Evolutionary conservation across 257 asterid genomes (phyloP).

Genomic region (Plantago major): DNA sequence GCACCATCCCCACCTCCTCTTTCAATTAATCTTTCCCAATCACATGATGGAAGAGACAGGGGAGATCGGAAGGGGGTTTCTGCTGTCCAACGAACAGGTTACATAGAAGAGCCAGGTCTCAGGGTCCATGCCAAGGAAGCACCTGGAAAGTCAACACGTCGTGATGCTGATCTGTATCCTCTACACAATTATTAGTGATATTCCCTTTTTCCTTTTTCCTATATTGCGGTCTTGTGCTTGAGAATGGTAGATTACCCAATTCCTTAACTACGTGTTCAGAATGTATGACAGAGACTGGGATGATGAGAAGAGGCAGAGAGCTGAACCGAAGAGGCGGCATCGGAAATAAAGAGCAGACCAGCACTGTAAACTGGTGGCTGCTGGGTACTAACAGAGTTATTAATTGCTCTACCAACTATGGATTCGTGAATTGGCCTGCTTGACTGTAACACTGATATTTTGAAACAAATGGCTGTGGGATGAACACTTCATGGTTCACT

Average conservation of each 20-base stretch:
- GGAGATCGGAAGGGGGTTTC: conserved; percentile 71
- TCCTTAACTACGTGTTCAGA: conserved; percentile 52
- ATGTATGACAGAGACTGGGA: conserved; percentile 95
- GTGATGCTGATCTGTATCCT: conserved; percentile 93
- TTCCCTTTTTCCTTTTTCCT: too few relatives aligned
- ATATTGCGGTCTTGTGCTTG: too few relatives aligned
- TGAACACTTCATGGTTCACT: too few relatives aligned
- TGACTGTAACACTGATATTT: too few relatives aligned
- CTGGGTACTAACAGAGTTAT: too few relatives aligned
- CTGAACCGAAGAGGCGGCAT: conserved; percentile 87
- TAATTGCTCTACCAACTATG: too few relatives aligned
- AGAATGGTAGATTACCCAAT: conserved; percentile 1
- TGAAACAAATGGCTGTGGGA: too few relatives aligned
- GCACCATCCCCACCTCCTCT: conserved; percentile 53
- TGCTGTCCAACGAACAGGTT: conserved; percentile 58
- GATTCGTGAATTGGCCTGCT: too few relatives aligned
- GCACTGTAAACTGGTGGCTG: too few relatives aligned
- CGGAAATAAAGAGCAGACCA: conserved; percentile 40
- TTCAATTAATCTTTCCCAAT: conserved; percentile 46
- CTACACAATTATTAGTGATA: conserved; percentile 1
- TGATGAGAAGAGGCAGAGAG: conserved; percentile 96
- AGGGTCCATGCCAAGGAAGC: conserved; percentile 82
- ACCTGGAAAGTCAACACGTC: conserved; percentile 63
- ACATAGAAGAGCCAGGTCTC: conserved; percentile 72
- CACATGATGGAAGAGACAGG: conserved; percentile 52